Percentiles rank a stretch among this genome's conserved stretches.
phyloP scores from a whole-genome alignment of 78 protist genomes.

The Chrysochromulina parva region DNA sequence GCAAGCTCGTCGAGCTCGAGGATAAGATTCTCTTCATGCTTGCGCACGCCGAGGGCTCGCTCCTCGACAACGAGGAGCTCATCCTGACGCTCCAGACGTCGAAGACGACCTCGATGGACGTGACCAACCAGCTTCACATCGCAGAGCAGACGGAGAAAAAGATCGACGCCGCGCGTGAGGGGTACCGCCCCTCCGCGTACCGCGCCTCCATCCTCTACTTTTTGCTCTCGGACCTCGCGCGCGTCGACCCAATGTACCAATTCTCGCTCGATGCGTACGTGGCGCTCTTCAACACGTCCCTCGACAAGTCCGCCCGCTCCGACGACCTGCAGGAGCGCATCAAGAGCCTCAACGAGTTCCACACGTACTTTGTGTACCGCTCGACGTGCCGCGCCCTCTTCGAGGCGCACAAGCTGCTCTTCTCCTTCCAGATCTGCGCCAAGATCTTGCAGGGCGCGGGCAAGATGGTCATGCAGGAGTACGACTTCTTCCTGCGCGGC shows the following conservation, averaged over 20 bases:
- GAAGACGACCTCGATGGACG: conserved; percentile 45
- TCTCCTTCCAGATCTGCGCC: conserved; percentile 82
- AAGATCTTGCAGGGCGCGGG: conserved; percentile 49
- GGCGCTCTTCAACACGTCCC: conserved; percentile 47
- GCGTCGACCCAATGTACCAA: conserved; percentile 91
- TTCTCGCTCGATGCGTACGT: conserved; percentile 81
- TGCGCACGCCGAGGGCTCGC: conserved; percentile 20
- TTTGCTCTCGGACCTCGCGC: conserved; percentile 71
- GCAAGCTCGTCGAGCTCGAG: conserved; percentile 76
- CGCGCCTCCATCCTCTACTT: conserved; percentile 86
- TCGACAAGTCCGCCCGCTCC: conserved; percentile 38
- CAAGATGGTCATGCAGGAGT: conserved; percentile 66
- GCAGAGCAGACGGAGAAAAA: conserved; percentile 41
- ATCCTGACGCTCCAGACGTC: conserved; percentile 54
- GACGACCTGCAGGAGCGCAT: conserved; percentile 59
- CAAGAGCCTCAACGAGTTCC: conserved; percentile 60
- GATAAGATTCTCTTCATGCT: conserved; percentile 77
- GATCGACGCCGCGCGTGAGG: conserved; percentile 56
- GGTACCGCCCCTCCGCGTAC: conserved; percentile 68
- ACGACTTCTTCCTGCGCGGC: conserved; percentile 80
- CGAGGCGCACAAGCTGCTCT: conserved; percentile 86
- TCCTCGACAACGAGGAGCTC: conserved; percentile 67
- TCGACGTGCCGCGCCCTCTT: conserved; percentile 83
- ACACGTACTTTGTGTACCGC: conserved; percentile 66
- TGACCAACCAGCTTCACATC: conserved; percentile 33